These are phyloP conservation scores for Spergularia bocconei DNA, from an alignment of 148 eudicot genomes.

Conservation along the genomic window DNA sequence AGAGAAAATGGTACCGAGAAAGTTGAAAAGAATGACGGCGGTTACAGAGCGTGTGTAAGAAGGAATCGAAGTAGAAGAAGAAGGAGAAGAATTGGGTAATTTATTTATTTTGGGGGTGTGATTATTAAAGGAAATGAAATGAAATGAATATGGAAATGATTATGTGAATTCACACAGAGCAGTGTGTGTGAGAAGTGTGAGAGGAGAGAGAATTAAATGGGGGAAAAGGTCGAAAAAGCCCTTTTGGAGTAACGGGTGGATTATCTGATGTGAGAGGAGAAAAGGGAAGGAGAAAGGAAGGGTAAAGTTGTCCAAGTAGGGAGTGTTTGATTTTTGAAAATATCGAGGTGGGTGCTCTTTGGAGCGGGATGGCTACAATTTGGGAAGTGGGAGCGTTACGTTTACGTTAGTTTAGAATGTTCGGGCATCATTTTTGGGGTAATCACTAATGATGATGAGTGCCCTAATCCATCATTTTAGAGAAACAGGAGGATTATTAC, in stretches of 20 bases:
- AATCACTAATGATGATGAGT: too few relatives aligned
- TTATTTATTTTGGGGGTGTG: background rate
- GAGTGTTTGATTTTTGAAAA: slow-evolving; percentile 23
- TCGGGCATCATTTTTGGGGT: too few relatives aligned
- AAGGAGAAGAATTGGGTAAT: background rate
- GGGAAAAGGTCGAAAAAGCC: background rate
- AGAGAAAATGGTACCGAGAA: background rate
- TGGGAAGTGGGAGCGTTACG: background rate
- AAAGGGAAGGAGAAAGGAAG: background rate
- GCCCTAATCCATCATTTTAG: too few relatives aligned
- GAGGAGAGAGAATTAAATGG: background rate
- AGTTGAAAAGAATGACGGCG: slow-evolving; percentile 3
- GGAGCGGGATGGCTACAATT: slow-evolving; percentile 7
- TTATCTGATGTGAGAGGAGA: too few relatives aligned
- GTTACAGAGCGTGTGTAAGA: slow-evolving; percentile 5
- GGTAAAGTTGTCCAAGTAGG: slow-evolving; percentile 5
- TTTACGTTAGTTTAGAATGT: too few relatives aligned
- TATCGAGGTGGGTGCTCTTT: slow-evolving; percentile 21
- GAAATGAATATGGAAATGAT: background rate
- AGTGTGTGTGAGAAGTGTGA: background rate
- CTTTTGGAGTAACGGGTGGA: slow-evolving; percentile 21
- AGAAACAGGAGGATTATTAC: too few relatives aligned
- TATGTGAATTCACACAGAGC: background rate
- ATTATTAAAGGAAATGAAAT: background rate
- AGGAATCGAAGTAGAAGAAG: background rate